Evolutionary conservation across 768 basidiomycete species (phyloP), one percentile per base, ranked within the genome.

Genomic region (Lactifluus volemus): DNA sequence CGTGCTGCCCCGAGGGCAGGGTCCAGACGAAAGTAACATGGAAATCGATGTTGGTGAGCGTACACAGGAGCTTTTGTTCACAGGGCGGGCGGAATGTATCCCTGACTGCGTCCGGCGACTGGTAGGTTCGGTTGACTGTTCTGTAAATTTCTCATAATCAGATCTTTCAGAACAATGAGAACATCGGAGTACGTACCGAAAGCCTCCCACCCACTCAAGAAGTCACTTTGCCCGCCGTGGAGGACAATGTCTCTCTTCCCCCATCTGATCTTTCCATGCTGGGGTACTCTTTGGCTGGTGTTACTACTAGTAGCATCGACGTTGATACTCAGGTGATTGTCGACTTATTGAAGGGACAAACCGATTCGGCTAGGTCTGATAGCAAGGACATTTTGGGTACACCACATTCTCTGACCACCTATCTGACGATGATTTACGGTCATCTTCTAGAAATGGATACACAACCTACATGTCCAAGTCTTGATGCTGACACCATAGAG

Each of bases 301-400:
- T 56, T 53, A 21, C 51, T 53, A 51, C 66, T 67, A 29, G 65
- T 53, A 53, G 67, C 68, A 29, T 65, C 67, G 61, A 70, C 56
- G 65, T 77, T 36, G 74, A 78, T 61, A 80, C 77, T 0, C 74
- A 80, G 53, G 68, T 74, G 68, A 69, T 78, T 21, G 69, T 69
- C 51, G 68, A 74, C 52, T 65, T 70, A 12, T 53, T 74, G 19
- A 67, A 66, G 52, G 59, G 50, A 51, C 59, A 59, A 30, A 53
- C 56, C 48, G 65, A 62, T 49, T 44, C 32, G 15, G 42, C 48
- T 47, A 47, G 60, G 11, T 48, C 44, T 25, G 67, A 72, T 14
- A 80, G 82, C 41, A 68, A 70, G 9, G 78, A 82, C 65, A 84
- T 80, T 75, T 72, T 82, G 56, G 78, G 79, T 81, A 61, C 36